These are phyloP conservation scores for Vigna hirtella DNA, from an alignment of 306 rosid species.

Conservation along the genomic window DNA sequence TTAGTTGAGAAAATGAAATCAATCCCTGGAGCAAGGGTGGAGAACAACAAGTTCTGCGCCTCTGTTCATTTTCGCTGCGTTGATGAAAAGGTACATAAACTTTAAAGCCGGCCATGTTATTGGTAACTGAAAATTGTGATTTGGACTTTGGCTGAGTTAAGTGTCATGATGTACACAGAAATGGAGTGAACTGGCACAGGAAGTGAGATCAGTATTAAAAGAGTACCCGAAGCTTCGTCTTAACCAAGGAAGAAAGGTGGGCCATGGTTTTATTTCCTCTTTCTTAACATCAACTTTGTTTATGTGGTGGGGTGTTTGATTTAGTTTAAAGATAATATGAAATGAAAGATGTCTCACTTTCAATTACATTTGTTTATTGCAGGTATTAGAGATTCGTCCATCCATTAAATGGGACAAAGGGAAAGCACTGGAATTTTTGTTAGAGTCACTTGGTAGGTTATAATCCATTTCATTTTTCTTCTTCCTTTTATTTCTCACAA, in stretches of 20 bases:
- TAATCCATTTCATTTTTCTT: neutral
- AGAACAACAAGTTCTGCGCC: slow-evolving; percentile 82
- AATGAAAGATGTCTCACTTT: slow-evolving; percentile 52
- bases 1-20: slow-evolving; percentile 74
- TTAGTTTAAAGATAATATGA: slow-evolving; percentile 25
- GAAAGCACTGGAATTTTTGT: slow-evolving; percentile 87
- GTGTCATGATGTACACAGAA: slow-evolving; percentile 53
- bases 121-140: slow-evolving; percentile 1
- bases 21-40: slow-evolving; percentile 82
- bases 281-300: slow-evolving; percentile 20
- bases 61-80: slow-evolving; percentile 96
- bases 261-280: slow-evolving; percentile 39
- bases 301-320: slow-evolving; percentile 34
- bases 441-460: slow-evolving; percentile 90
- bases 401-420: slow-evolving; percentile 99
- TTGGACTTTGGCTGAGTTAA: slow-evolving; percentile 3
- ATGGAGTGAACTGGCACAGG: slow-evolving; percentile 81
- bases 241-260: slow-evolving; percentile 92
- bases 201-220: slow-evolving; percentile 83
- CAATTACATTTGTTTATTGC: slow-evolving; percentile 46
- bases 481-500: slow-evolving; percentile 32
- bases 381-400: slow-evolving; percentile 97
- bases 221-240: slow-evolving; percentile 86
- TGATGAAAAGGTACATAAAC: slow-evolving; percentile 76
- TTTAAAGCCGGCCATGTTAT: neutral